phyloP scores from a whole-genome alignment of 306 rosid species.

The Prunus salicina region DNA sequence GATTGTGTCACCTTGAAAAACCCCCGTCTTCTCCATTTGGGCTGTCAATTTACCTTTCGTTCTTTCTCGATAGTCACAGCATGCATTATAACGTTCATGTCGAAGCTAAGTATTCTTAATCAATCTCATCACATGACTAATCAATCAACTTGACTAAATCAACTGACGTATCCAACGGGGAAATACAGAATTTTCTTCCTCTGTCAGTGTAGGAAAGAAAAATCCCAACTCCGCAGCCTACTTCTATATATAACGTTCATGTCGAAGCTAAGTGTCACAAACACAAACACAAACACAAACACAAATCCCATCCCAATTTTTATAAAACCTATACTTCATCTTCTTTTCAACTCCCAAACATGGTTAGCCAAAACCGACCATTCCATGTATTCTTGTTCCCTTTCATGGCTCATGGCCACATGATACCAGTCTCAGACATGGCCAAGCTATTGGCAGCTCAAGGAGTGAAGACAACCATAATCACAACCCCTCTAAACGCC shows the following conservation, averaged over 20 bases:
- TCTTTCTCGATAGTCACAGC: no score
- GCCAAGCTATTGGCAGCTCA: constrained; percentile 26
- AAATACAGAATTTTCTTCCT: no score
- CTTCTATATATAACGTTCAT: not conserved
- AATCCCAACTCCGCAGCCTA: not conserved
- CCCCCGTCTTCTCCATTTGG: no score
- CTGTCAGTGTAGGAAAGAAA: no score
- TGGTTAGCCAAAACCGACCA: not conserved
- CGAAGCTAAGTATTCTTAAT: no score
- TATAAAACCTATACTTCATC: not conserved
- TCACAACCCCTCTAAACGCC: constrained; percentile 29
- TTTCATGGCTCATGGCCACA: constrained; percentile 32
- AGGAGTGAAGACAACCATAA: constrained; percentile 24
- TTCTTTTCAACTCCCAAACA: not conserved
- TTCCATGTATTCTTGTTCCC: constrained; percentile 40
- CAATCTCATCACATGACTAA: no score
- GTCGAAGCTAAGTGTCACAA: not conserved
- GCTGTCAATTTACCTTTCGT: no score
- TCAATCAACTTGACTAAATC: no score
- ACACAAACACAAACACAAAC: no score
- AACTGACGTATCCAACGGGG: no score
- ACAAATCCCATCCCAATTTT: not conserved
- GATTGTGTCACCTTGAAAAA: no score
- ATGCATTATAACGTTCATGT: no score
- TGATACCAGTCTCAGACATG: constrained; percentile 29